phyloP scores from a whole-genome alignment of 1,284 basidiomycete genomes.

The Cryptococcus deneoformans region DNA sequence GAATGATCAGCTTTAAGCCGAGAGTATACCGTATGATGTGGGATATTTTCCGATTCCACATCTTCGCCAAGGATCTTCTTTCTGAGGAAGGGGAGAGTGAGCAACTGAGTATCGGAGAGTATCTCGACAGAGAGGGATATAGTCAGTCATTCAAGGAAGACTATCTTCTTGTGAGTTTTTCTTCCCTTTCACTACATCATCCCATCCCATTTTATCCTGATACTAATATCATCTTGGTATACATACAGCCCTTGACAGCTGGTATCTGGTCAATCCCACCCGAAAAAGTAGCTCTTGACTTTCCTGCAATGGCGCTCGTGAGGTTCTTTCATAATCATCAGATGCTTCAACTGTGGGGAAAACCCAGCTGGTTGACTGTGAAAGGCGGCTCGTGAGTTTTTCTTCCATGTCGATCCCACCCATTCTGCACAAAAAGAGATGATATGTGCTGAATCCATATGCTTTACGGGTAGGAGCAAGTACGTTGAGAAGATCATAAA shows the following conservation, averaged over 20 bases:
- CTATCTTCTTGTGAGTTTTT: conserved; percentile 65
- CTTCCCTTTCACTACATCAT: background rate
- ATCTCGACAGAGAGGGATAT: conserved; percentile 63
- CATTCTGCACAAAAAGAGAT: background rate
- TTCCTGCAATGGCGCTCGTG: conserved; percentile 68
- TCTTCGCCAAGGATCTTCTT: conserved; percentile 55
- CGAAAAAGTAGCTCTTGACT: conserved; percentile 64
- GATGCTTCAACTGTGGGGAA: conserved; percentile 67
- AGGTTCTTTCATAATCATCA: conserved; percentile 77
- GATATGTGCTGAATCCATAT: conserved; percentile 1
- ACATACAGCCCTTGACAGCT: conserved; percentile 66
- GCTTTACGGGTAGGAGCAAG: conserved; percentile 45
- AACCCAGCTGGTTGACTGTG: conserved; percentile 72
- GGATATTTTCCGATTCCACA: conserved; percentile 73
- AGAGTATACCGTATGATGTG: conserved; percentile 71
- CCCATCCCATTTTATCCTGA: background rate
- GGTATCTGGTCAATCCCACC: conserved; percentile 77
- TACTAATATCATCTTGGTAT: background rate
- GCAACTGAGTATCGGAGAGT: conserved; percentile 62
- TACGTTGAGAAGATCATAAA: conserved; percentile 64
- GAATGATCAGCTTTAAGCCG: conserved; percentile 53
- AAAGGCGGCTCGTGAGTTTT: conserved; percentile 61
- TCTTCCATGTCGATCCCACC: background rate
- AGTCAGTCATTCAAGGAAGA: conserved; percentile 67
- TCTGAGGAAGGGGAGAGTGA: conserved; percentile 11